phyloP scores from a whole-genome alignment of 257 asterid genomes.

The Scutellaria baicalensis region DNA sequence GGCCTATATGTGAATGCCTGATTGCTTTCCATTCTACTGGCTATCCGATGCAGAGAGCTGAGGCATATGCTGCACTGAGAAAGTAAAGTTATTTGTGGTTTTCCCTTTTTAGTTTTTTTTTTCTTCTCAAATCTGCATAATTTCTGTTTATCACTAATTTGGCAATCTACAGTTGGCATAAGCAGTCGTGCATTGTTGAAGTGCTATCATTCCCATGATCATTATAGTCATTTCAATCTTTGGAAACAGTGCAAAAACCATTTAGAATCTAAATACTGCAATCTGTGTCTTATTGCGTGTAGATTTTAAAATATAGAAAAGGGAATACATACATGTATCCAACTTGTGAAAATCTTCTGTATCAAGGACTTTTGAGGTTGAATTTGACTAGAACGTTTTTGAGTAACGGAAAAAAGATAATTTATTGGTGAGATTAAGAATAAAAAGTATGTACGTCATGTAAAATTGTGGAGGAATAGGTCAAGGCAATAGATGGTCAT shows the following conservation, averaged over 20 bases:
- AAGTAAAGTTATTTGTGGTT: constrained; percentile 42
- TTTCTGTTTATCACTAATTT: background rate
- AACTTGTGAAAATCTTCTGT: background rate
- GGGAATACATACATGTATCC: background rate
- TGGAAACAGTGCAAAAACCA: background rate
- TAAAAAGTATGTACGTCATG: background rate
- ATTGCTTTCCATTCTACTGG: constrained; percentile 86
- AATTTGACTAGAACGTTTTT: background rate
- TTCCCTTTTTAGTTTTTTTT: background rate
- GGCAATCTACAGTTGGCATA: background rate
- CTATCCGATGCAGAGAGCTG: constrained; percentile 86
- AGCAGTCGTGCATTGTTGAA: background rate
- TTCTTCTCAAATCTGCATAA: background rate
- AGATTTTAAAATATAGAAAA: background rate
- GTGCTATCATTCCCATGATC: background rate
- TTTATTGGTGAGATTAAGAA: background rate
- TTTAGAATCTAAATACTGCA: background rate
- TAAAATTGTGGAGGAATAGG: background rate
- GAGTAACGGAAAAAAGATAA: background rate
- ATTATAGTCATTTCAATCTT: background rate
- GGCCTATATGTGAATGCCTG: constrained; percentile 95
- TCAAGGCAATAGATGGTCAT: background rate
- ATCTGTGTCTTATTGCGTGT: background rate
- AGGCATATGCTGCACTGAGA: constrained; percentile 88
- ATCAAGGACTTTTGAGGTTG: background rate